Conservation (phyloP, 352 stramenopile genomes). For the Pythium guiyangense region DNA sequence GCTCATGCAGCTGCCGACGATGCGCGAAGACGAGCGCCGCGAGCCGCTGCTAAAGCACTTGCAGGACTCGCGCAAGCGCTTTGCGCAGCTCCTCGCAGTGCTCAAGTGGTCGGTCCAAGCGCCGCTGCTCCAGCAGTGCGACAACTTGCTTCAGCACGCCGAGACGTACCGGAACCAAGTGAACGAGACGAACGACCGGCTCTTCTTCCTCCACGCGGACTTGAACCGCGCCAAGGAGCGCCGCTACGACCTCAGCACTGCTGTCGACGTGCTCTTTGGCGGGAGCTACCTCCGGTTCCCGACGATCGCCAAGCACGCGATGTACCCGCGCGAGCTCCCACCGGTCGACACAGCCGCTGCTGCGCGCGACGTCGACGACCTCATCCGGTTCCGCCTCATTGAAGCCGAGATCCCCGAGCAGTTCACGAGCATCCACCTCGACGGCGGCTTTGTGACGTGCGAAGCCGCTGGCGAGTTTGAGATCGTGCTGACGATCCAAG, state of each 20-base stretch:
- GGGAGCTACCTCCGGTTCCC: constrained; percentile 73
- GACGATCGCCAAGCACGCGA: constrained; percentile 65
- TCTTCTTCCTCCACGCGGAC: constrained; percentile 85
- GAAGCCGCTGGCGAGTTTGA: constrained; percentile 77
- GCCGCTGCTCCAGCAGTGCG: constrained; percentile 70
- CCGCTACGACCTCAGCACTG: constrained; percentile 75
- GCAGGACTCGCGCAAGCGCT: constrained; percentile 55
- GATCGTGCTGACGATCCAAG: constrained; percentile 80
- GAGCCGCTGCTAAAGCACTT: constrained; percentile 66
- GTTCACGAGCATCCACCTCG: constrained; percentile 74
- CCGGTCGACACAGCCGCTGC: constrained; percentile 51
- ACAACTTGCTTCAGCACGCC: constrained; percentile 50
- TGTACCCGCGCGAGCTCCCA: constrained; percentile 63
- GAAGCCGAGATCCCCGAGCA: constrained; percentile 74
- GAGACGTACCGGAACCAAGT: constrained; percentile 66
- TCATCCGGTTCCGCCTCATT: constrained; percentile 82
- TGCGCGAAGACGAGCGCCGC: constrained; percentile 71
- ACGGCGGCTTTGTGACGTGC: constrained; percentile 75
- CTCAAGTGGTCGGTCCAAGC: constrained; percentile 86
- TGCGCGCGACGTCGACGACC: constrained; percentile 62
- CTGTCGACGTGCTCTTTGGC: constrained; percentile 76
- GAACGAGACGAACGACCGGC: constrained; percentile 80
- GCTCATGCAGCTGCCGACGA: constrained; percentile 57
- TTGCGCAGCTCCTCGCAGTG: constrained; percentile 71
- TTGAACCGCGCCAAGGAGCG: constrained; percentile 78